Percentiles rank a stretch among this genome's conserved stretches.
Evolutionary conservation across 495 filamentous ascomycete genomes (phyloP).

Genomic region (Aeminium ludgeri): DNA sequence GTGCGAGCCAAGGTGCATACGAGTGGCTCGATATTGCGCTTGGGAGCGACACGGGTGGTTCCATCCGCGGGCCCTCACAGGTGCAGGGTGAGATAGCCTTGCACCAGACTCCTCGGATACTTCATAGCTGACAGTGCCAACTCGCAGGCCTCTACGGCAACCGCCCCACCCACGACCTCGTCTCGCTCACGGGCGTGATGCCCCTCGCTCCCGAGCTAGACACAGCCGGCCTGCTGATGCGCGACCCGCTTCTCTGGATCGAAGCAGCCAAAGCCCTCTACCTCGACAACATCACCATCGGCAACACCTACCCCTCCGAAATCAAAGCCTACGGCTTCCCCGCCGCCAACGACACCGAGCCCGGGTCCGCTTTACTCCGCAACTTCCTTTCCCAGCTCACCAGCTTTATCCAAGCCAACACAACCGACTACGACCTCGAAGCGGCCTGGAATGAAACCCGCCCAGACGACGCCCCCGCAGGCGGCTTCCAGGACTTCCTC

Average conservation of each 20-base stretch:
- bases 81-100: slow-evolving; percentile 19
- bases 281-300: slow-evolving; percentile 18
- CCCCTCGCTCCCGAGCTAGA: slow-evolving; percentile 31
- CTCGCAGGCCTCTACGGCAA: slow-evolving; percentile 30
- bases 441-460: slow-evolving; percentile 10
- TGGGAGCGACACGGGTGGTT: slow-evolving; percentile 28
- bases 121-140: no score
- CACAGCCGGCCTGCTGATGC: slow-evolving; percentile 29
- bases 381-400: slow-evolving; percentile 18
- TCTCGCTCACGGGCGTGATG: slow-evolving; percentile 29
- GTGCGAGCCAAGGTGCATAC: slow-evolving; percentile 19
- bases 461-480: slow-evolving; percentile 6
- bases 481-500: slow-evolving; percentile 10
- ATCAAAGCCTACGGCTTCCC: slow-evolving; percentile 19
- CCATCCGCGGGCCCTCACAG: slow-evolving; percentile 31
- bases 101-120: no score
- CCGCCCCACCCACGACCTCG: slow-evolving; percentile 32
- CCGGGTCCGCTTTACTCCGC: slow-evolving; percentile 16
- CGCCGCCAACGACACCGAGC: slow-evolving; percentile 3
- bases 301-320: slow-evolving; percentile 15
- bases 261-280: slow-evolving; percentile 19
- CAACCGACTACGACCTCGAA: slow-evolving; percentile 15
- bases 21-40: slow-evolving; percentile 23
- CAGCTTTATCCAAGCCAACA: slow-evolving; percentile 17
- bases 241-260: slow-evolving; percentile 11